phyloP scores from a whole-genome alignment of 768 basidiomycete genomes.

The Tremella yokohamensis region DNA sequence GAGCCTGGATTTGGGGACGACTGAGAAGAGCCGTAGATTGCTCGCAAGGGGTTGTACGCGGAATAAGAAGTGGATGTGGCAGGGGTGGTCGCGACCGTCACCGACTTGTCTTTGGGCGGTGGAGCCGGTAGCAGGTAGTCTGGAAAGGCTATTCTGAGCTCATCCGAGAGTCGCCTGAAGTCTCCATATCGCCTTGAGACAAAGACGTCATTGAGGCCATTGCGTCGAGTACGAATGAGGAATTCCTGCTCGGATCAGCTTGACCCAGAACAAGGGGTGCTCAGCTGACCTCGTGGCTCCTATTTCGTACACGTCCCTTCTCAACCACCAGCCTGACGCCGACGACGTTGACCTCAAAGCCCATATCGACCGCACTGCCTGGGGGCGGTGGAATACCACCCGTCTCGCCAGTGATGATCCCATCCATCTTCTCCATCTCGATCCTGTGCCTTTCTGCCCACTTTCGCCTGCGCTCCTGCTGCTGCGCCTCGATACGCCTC shows the following conservation, averaged over 20 bases:
- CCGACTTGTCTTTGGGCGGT: constrained; percentile 78
- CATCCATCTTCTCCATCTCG: neutral
- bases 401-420: neutral
- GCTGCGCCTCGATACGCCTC: constrained; percentile 68
- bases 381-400: constrained; percentile 16
- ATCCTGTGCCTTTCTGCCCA: constrained; percentile 43
- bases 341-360: constrained; percentile 86
- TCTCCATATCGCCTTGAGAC: constrained; percentile 94
- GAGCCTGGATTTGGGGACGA: constrained; percentile 8
- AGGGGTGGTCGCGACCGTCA: constrained; percentile 46
- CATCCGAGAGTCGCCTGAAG: constrained; percentile 79
- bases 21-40: constrained; percentile 37
- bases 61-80: constrained; percentile 30
- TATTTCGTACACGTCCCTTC: constrained; percentile 78
- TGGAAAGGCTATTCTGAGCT: constrained; percentile 85
- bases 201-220: constrained; percentile 68
- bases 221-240: constrained; percentile 79
- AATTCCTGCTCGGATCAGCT: constrained; percentile 67
- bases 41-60: constrained; percentile 45
- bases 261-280: neutral
- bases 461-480: constrained; percentile 59
- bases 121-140: constrained; percentile 75
- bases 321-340: constrained; percentile 77
- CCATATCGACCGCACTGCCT: constrained; percentile 7
- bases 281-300: constrained; percentile 73